Evolutionary conservation across 169 alveolate genomes (phyloP).

Genomic region (Cryptosporidium muris): DNA sequence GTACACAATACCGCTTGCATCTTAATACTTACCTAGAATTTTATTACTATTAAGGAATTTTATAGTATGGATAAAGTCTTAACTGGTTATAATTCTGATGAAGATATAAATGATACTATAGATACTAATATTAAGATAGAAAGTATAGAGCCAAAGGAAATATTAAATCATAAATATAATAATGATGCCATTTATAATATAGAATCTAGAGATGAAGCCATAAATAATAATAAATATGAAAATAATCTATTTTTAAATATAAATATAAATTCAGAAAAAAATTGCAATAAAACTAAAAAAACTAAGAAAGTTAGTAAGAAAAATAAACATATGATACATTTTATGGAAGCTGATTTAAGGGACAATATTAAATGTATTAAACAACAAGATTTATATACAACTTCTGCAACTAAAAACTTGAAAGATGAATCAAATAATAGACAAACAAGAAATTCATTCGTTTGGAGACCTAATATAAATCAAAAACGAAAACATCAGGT

Average conservation of each 20-base stretch:
- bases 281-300: not conserved
- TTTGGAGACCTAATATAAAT: slow-evolving; percentile 22
- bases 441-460: not conserved
- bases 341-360: not conserved
- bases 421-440: not conserved
- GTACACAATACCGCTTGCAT: not conserved
- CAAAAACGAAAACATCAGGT: slow-evolving; percentile 70
- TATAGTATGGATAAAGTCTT: too few species aligned
- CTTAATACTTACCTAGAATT: too few species aligned
- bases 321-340: slow-evolving; percentile 33
- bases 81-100: too few species aligned
- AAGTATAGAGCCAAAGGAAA: too few species aligned
- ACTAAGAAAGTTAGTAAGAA: slow-evolving; percentile 5
- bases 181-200: too few species aligned
- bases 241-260: not conserved
- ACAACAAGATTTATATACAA: not conserved
- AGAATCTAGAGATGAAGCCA: too few species aligned
- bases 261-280: not conserved
- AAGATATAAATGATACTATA: too few species aligned
- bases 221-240: too few species aligned
- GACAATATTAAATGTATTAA: slow-evolving; percentile 9
- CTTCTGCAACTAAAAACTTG: not conserved
- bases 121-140: too few species aligned
- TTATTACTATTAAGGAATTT: too few species aligned
- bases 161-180: too few species aligned